Evolutionary conservation across 495 filamentous ascomycete species (phyloP).

Genomic region (Trichoderma virens): DNA sequence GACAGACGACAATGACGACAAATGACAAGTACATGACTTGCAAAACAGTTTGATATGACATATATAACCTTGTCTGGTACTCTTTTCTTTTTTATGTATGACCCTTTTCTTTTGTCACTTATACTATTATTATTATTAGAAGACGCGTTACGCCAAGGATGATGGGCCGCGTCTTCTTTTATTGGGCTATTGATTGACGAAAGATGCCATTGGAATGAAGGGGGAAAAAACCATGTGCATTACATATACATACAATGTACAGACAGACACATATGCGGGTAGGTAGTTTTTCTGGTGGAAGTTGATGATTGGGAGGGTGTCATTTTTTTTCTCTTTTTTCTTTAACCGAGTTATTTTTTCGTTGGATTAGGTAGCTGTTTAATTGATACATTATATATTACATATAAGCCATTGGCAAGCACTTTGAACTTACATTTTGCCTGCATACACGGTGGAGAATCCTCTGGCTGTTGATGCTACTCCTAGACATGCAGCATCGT

Average conservation of each 20-base stretch:
- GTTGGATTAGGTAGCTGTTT: background rate
- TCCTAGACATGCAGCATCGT: background rate
- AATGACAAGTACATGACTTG: constrained; percentile 3
- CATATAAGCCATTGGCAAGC: too few relatives aligned
- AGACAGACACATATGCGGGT: background rate
- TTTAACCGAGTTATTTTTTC: background rate
- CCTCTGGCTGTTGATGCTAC: background rate
- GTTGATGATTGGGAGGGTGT: background rate
- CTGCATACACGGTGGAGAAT: background rate
- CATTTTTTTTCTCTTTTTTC: background rate
- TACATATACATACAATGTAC: background rate
- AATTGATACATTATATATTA: background rate
- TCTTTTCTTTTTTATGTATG: background rate
- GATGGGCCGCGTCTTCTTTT: background rate
- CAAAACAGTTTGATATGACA: background rate
- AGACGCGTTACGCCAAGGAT: background rate
- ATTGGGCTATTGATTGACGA: constrained; percentile 4
- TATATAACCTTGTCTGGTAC: background rate
- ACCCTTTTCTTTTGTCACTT: background rate
- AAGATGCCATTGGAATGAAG: background rate
- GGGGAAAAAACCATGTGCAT: background rate
- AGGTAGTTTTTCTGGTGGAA: background rate
- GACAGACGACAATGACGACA: constrained; percentile 1
- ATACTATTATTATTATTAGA: background rate
- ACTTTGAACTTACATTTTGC: background rate